Conservation (phyloP, 495 filamentous ascomycete genomes). For the Talaromyces thailandensis region DNA sequence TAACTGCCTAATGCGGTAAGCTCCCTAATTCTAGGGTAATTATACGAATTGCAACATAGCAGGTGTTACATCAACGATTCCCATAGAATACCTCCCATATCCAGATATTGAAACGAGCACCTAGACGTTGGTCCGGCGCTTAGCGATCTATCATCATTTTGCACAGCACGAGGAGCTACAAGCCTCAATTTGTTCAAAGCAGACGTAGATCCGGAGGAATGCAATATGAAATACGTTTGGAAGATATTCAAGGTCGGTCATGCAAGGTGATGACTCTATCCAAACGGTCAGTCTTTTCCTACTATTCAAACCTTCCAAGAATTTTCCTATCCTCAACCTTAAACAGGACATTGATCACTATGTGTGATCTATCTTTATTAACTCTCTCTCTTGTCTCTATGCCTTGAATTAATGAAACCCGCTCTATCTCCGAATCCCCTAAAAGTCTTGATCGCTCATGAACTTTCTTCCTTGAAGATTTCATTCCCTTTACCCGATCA, state of each 20-base stretch:
- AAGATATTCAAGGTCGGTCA: background rate
- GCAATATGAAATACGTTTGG: no score
- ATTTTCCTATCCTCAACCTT: no score
- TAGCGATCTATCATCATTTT: background rate
- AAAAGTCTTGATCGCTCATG: background rate
- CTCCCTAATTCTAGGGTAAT: background rate
- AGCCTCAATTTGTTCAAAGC: background rate
- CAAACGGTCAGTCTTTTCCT: background rate
- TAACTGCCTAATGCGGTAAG: background rate
- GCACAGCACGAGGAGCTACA: background rate
- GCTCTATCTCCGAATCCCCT: background rate
- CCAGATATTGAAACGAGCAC: background rate
- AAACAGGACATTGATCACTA: no score
- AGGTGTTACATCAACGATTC: no score
- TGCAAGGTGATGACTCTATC: background rate
- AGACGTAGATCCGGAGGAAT: background rate
- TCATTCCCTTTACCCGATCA: background rate
- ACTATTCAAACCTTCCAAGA: background rate
- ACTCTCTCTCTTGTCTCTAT: no score
- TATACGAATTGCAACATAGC: background rate
- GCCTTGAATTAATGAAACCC: background rate
- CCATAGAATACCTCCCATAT: background rate
- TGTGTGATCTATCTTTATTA: no score
- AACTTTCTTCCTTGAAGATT: no score
- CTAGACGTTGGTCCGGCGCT: background rate